Conservation (phyloP, 768 basidiomycete genomes). For the Auricularia auricula-judae region DNA sequence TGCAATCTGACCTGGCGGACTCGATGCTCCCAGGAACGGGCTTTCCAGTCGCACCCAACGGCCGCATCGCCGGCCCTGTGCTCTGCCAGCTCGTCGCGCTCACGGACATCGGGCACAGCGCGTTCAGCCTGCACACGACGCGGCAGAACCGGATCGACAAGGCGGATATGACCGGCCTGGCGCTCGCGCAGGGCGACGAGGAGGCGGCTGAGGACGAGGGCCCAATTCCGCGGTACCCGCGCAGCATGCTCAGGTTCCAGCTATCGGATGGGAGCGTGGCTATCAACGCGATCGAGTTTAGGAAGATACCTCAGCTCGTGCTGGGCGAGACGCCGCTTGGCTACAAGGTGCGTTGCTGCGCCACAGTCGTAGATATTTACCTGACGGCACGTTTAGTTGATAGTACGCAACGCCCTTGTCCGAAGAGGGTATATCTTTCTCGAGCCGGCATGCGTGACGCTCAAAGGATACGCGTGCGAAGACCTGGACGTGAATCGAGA, state of each 20-base stretch:
- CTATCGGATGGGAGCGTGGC: slow-evolving; percentile 66
- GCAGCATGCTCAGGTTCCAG: slow-evolving; percentile 66
- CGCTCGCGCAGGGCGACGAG: slow-evolving; percentile 36
- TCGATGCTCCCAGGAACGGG: slow-evolving; percentile 66
- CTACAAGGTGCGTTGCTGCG: slow-evolving; percentile 50
- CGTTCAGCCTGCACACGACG: slow-evolving; percentile 65
- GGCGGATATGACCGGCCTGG: slow-evolving; percentile 42
- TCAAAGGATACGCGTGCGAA: slow-evolving; percentile 51
- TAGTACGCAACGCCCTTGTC: slow-evolving; percentile 57
- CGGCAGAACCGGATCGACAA: slow-evolving; percentile 56
- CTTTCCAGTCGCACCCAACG: slow-evolving; percentile 32
- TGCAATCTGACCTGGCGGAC: slow-evolving; percentile 60
- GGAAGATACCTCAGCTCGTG: slow-evolving; percentile 47
- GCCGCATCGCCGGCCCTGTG: slow-evolving; percentile 36
- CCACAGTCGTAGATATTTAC: not conserved
- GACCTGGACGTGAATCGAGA: slow-evolving; percentile 54
- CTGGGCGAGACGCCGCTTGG: slow-evolving; percentile 74
- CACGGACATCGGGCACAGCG: slow-evolving; percentile 79
- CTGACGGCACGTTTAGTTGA: slow-evolving; percentile 33
- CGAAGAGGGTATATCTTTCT: slow-evolving; percentile 67
- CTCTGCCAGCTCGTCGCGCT: slow-evolving; percentile 68
- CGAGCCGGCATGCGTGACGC: slow-evolving; percentile 50
- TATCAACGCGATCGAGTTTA: slow-evolving; percentile 72
- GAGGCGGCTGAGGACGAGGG: slow-evolving; percentile 54
- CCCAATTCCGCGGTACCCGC: slow-evolving; percentile 70